A percentile compares a stretch with the other conserved stretches of the same genome.
Evolutionary conservation across 441 rosid species (phyloP).

Genomic region (Mallotus repandus): DNA sequence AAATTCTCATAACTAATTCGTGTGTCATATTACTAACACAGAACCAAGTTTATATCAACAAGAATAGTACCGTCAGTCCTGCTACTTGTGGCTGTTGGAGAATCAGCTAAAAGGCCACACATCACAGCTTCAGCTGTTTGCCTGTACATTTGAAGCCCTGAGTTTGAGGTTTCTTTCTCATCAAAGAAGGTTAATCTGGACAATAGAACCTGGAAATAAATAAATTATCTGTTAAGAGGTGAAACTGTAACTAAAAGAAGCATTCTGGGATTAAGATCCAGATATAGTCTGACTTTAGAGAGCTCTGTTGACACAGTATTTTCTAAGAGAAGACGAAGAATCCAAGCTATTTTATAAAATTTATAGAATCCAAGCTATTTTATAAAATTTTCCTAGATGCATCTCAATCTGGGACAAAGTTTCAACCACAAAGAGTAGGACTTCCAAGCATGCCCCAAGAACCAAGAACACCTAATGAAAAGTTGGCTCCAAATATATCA

Average conservation of each 20-base stretch:
- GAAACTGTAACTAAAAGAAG: constrained; percentile 1
- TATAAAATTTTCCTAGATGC: not conserved
- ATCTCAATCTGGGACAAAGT: not conserved
- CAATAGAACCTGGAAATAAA: constrained; percentile 61
- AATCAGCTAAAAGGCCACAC: constrained; percentile 85
- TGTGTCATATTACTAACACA: too few species aligned
- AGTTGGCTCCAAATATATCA: not conserved
- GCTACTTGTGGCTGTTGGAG: constrained; percentile 84
- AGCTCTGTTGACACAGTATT: too few species aligned
- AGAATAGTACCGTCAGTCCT: constrained; percentile 65
- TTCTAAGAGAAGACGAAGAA: not conserved
- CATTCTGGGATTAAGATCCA: not conserved
- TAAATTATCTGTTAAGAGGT: constrained; percentile 5
- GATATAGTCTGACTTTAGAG: not conserved
- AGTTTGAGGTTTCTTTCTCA: constrained; percentile 54
- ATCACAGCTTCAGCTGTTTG: constrained; percentile 88
- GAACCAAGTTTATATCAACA: not conserved
- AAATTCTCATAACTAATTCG: too few species aligned
- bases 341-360: not conserved
- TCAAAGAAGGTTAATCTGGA: constrained; percentile 78
- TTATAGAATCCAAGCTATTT: not conserved
- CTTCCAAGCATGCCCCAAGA: not conserved
- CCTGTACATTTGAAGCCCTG: constrained; percentile 61
- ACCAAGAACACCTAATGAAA: not conserved
- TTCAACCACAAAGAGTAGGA: not conserved